A percentile compares a stretch with the other conserved stretches of the same genome.
Evolutionary conservation across 192 early-diverging fungal genomes (phyloP).

Genomic region (Mortierella alpina): DNA sequence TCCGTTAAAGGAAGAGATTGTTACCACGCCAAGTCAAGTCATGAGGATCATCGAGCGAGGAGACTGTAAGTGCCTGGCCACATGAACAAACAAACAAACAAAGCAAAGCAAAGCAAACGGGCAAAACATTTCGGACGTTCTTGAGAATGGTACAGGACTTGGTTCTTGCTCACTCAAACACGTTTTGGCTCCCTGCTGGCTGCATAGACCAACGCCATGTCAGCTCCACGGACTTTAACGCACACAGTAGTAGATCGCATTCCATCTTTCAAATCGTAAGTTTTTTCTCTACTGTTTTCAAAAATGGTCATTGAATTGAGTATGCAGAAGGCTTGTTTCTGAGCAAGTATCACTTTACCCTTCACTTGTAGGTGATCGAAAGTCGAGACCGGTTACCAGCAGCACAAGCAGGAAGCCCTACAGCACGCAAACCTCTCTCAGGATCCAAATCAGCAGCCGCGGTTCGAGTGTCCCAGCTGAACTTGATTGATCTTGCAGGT

Average conservation of each 20-base stretch:
- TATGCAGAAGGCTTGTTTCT: too few relatives aligned
- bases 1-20: slow-evolving; percentile 79
- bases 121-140: too few relatives aligned
- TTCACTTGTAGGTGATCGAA: slow-evolving; percentile 72
- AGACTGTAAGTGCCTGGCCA: slow-evolving; percentile 60
- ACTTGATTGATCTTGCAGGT: slow-evolving; percentile 97
- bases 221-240: slow-evolving; percentile 94
- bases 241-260: slow-evolving; percentile 91
- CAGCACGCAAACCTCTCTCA: slow-evolving; percentile 36
- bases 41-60: slow-evolving; percentile 81
- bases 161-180: not conserved
- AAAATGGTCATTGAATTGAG: not conserved
- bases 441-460: slow-evolving; percentile 27
- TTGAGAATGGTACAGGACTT: too few relatives aligned
- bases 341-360: not conserved
- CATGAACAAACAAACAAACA: too few relatives aligned
- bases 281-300: not conserved
- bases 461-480: slow-evolving; percentile 63
- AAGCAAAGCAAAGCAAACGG: too few relatives aligned
- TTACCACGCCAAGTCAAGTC: slow-evolving; percentile 76
- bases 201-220: slow-evolving; percentile 80
- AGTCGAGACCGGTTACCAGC: slow-evolving; percentile 72
- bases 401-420: slow-evolving; percentile 28
- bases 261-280: slow-evolving; percentile 93
- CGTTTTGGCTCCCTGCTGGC: not conserved